Base-by-base conservation (phyloP, 2,329 filamentous ascomycete genomes). In the Pyricularia sp. region DNA sequence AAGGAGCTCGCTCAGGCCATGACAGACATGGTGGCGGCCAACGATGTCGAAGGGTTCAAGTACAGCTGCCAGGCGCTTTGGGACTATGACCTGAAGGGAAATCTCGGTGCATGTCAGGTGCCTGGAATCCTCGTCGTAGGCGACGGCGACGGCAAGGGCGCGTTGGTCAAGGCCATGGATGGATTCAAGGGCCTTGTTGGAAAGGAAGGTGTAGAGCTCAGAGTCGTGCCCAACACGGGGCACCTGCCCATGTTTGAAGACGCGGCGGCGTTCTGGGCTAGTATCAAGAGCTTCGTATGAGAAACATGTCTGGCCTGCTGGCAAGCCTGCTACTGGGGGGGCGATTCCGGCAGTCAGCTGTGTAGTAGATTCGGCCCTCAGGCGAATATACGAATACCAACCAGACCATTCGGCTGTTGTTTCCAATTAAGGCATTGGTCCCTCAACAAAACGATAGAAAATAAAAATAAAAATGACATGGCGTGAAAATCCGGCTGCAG, bases 221-320 rank as follows among this genome's bases (percentile, higher is more conserved):
- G 82, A 72, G 75, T 89, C 65, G 83, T 96, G 10, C 83, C 89
- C 0, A 78, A 81, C 9, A 86, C 90, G 0, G 91, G 91, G 0
- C 91, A 96, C 77, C 75, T 96, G 71, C 91, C 91, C 0, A 96
- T 96, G 90, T 86, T 86, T 62, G 91, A 96, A 76, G 83, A 85
- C 68, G 87, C 89, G 0, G 76, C 79, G 65, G 85, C 81, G 4
- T 92, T 93, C 72, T 87, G 87, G 72, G 77, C 82, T 31, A 84
- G 84, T 60, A 78, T 93, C 2, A 35, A 69, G 62, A 62, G 68
- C 7, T 66, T 68, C 44, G 12, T 70, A 33, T 69, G 65, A 64
- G 16, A 59, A 28, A 59, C 55, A 30, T 59, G 55, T 59, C 55
- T 59, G 10, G 13, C 24, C 26, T 12, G 22, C 28, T 59, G 55